A percentile compares a stretch with the other conserved stretches of the same genome.
These are phyloP conservation scores for Sanghuangporus sanghuang DNA, from an alignment of 1,284 basidiomycete species.

Conservation along the genomic window DNA sequence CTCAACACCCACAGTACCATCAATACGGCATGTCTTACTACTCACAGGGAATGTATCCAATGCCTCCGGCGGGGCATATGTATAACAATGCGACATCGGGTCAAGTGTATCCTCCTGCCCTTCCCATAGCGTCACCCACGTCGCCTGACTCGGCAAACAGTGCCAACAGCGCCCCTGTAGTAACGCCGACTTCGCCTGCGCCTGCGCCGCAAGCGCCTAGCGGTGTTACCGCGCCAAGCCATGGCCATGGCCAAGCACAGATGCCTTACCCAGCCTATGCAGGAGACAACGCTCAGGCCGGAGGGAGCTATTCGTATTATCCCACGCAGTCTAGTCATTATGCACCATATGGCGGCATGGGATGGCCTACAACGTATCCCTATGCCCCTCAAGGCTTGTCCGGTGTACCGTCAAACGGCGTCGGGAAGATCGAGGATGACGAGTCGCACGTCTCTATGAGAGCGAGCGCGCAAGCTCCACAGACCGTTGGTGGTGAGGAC, in stretches of 20 bases:
- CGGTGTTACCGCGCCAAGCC: not conserved
- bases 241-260: not conserved
- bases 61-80: conserved; percentile 1
- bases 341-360: conserved; percentile 5
- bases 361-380: conserved; percentile 4
- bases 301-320: conserved; percentile 4
- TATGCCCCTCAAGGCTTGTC: conserved; percentile 6
- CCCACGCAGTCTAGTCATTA: conserved; percentile 6
- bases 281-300: not conserved
- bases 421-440: conserved; percentile 7
- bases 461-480: conserved; percentile 2
- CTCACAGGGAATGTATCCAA: conserved; percentile 2
- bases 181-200: conserved; percentile 3
- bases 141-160: not conserved
- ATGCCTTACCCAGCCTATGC: conserved; percentile 2
- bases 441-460: conserved; percentile 1
- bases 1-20: not conserved
- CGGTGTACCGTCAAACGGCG: not conserved
- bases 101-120: not conserved
- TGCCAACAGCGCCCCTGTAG: not conserved
- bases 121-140: conserved; percentile 2
- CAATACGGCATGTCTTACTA: conserved; percentile 6
- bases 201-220: conserved; percentile 1
- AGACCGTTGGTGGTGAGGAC: conserved; percentile 4
- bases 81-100: not conserved